Evolutionary conservation across 805 yeast species (phyloP), one percentile per base, ranked within the genome.

Genomic region (Henningerozyma blattae): DNA sequence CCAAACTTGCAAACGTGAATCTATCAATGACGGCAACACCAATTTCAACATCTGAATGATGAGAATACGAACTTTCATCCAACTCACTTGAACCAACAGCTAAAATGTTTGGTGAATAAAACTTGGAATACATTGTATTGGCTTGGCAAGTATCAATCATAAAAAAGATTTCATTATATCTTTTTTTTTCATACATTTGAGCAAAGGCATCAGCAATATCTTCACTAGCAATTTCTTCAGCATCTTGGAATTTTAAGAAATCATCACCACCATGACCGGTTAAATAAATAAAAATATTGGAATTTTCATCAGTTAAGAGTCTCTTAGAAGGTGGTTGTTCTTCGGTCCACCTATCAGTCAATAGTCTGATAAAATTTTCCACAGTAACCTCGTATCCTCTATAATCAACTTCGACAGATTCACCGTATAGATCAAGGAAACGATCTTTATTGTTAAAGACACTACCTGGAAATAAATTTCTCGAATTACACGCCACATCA

Each of bases 81-180:
- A 84, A 42, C 43, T 70, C 80, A 8, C 94, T 81, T 1, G 95
- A 85, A 0, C 98, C 99, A 24, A 89, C 93, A 1, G 95, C 84
- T 34, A 91, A 59, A 30, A 91, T 74, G 54, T 91, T 86, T 22
- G 98, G 97, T 8, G 95, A 80, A 54, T 85, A 86, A 51, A 89
- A 76, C 50, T 80, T 73, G 37, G 93, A 78, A 60, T 81, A 91
- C 98, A 91, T 89, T 13, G 98, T 85, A 59, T 89, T 91, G 18
- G 98, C 98, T 64, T 91, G 98, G 53, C 99, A 91, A 0, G 99
- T 91, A 57, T 91, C 99, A 43, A 91, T 81, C 97, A 91, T 91
- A 60, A 91, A 91, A 52, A 91, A 75, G 22, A 91, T 82, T 62
- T 91, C 97, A 47, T 87, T 86, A 63, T 91, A 91, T 36, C 98